Evolutionary conservation across 2,329 filamentous ascomycete species (phyloP), one percentile per base, ranked within the genome.

Genomic region (Leptographium radiaticola): DNA sequence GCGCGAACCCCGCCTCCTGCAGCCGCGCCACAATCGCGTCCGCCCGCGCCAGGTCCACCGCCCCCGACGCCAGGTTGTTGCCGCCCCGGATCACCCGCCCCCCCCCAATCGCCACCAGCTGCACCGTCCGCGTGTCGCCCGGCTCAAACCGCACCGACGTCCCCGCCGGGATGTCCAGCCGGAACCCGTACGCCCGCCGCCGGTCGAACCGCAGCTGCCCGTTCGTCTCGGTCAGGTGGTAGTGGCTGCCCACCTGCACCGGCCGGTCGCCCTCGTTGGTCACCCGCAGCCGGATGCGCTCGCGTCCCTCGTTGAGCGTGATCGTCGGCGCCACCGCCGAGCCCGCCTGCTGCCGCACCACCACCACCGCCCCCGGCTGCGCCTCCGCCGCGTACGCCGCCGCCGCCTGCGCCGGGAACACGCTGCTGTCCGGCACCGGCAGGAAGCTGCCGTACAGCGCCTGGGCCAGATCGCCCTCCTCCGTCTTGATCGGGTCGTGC

Each of bases 211-310:
- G 80, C 51, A 97, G 77, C 66, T 87, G 81, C 0, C 89, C 87
- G 68, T 97, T 97, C n/a, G 83, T 86, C 72, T 97, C 91, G 64
- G 95, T 81, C 66, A 97, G 95, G 70, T 96, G 91, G 67, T 95
- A 97, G 70, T 97, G 91, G 36, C 89, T 95, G 36, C 91, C 91
- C 56, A 90, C 86, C 75, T 96, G 90, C 57, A 96, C 86, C 1
- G 91, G 91, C 36, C 91, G 75, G 68, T 97, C 91, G 8, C 91
- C 91, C 62, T 79, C 87, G 68, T 87, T 95, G 58, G 84, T 89
- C 43, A 97, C 87, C 64, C 75, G 81, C 42, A 97, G 71, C 56
- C 71, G 76, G 59, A 90, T 83, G 57, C 90, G 78, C 68, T 79
- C 83, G 52, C 89, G 77, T 42, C 84, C 84, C 61, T 83, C 76